Evolutionary conservation across 2,329 filamentous ascomycete genomes (phyloP).

Genomic region (Paraconiothyrium sp.): DNA sequence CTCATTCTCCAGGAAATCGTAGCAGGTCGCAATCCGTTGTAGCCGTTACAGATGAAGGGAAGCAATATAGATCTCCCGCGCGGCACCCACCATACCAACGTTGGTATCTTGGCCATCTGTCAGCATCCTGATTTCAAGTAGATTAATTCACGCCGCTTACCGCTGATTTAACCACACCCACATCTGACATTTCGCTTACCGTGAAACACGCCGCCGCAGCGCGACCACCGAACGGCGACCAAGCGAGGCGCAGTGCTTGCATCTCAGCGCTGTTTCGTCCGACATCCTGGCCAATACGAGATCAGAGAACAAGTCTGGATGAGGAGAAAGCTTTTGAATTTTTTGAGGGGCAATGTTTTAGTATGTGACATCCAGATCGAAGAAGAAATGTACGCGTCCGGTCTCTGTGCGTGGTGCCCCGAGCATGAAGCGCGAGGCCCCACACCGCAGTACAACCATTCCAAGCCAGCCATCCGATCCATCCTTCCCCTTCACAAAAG

Average conservation of each 20-base stretch:
- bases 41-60: no score
- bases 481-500: slow-evolving; percentile 19
- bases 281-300: not conserved
- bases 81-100: no score
- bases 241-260: slow-evolving; percentile 24
- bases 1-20: no score
- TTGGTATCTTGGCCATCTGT: no score
- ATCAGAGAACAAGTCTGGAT: not conserved
- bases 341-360: slow-evolving; percentile 4
- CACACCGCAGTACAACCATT: not conserved
- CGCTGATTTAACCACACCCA: no score
- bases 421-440: not conserved
- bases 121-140: not conserved
- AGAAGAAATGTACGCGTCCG: not conserved
- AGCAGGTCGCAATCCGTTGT: no score
- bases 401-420: not conserved
- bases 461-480: not conserved
- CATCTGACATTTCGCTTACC: not conserved
- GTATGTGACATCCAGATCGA: slow-evolving; percentile 10
- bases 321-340: slow-evolving; percentile 2
- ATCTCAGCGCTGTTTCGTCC: not conserved
- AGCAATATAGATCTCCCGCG: no score
- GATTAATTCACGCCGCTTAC: not conserved
- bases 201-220: not conserved
- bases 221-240: not conserved